Base-by-base conservation (phyloP, 1,284 basidiomycete species). In the Leccinum fallax region DNA sequence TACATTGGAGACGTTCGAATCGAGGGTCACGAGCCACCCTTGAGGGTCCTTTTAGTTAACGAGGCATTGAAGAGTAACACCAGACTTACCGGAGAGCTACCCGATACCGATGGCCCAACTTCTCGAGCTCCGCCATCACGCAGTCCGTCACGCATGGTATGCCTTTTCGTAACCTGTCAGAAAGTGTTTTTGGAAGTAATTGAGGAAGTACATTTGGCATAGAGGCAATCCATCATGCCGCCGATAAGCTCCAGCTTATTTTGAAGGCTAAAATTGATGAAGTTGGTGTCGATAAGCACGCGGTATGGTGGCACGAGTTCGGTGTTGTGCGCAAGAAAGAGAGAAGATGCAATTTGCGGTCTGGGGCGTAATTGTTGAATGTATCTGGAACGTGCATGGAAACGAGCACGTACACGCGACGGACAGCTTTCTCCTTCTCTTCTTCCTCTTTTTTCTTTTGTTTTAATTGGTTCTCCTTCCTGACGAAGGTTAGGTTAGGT, bases 171-270 rank as follows among this genome's bases (percentile, higher is more conserved):
- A 26, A 46, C 61, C 52, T 48, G 55, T 63, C 24, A 65, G 56
- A 54, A 43, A 10, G 38, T 46, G 52, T 54, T 34, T 34, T 28
- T 21, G 40, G 8, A 43, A 38, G 60, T 11, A n/a, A 43, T 60
- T 15, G 53, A 53, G 8, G 21, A 80, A 92, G 66, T 70, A 97
- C 96, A 97, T 81, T 99, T 98, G n/a, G 97, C 97, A 78, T 94
- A 98, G 13, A 99, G 81, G 71, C 96, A 98, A 75, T 99, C 97
- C 96, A 99, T 98, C 97, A 99, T 98, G 15, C 94, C 95, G 71
- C 93, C 90, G 21, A 98, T 85, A 53, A 99, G 85, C 77, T 99
- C 97, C 68, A 99, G 83, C 77, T 98, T 98, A 80, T 99, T 99
- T 80, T 99, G 97, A 55, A 99, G 83, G 67, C 92, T 94, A 76